Percentiles rank a stretch among this genome's conserved stretches.
phyloP scores from a whole-genome alignment of 176 grass and related monocot genomes.

The maize (Zea mays) region Zm-B73-REFERENCE-NAM-5.0 NC_050097.1:55996001-55996500 shows the following conservation, averaged over 20 bases:
- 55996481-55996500: conserved; percentile 97
- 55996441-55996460: conserved; percentile 99
- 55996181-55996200: conserved; percentile 75
- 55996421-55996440: conserved; percentile 96
- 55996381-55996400: conserved; percentile 96
- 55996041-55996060: no score
- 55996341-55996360: conserved; percentile 99
- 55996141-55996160: no score
- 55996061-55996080: no score
- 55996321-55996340: conserved; percentile 60
- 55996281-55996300: conserved; percentile 12
- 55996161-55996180: no score
- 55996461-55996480: conserved; percentile 99
- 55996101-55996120: no score
- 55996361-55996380: conserved; percentile 99
- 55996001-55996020: no score
- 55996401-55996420: conserved; percentile 84
- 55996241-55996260: conserved; percentile 96
- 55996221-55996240: conserved; percentile 93
- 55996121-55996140: no score
- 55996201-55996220: conserved; percentile 79
- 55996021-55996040: no score
- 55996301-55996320: conserved; percentile 30
- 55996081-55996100: no score
- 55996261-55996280: conserved; percentile 27